Base-by-base conservation (phyloP, 2,329 filamentous ascomycete genomes). In the Penicillium corylophilum region DNA sequence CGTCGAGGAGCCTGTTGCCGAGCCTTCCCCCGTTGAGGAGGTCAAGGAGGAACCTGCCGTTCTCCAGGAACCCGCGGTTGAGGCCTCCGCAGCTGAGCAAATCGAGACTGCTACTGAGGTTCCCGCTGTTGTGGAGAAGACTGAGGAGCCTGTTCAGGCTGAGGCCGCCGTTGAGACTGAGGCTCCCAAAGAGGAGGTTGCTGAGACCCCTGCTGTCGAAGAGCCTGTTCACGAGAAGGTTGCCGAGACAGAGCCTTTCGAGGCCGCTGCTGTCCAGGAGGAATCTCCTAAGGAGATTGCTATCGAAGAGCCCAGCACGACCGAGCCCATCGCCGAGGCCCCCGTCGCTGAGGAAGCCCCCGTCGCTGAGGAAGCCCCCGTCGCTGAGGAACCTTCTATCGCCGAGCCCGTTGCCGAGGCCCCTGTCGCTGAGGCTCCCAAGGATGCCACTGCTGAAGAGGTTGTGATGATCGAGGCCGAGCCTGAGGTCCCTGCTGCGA, bases 51-150 rank as follows among this genome's bases (percentile, higher is more conserved):
- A 45, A 31, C 29, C 57, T 7, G 16, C 45, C 4, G 45, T 36
- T 5, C 40, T 46, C 4, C 45, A 46, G 15, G 48, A 55, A 35
- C 8, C 44, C 26, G 38, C 43, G 9, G 22, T 20, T 18, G 52
- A 53, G 41, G 46, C 38, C 12, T 23, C 54, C 36, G 50, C 46
- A 7, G 46, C 28, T 13, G 53, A 54, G 23, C 18, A 56, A n/a
- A 15, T 44, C 24, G 53, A 51, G 16, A 26, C 39, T 20, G 29
- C 39, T 18, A 46, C 41, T 10, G 38, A 54, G 20, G 45, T 48
- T 16, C 46, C 59, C 1, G 41, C 38, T 12, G 29, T 43, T 7
- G 51, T 54, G 31, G 33, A 22, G 12, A 44, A 50, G 41, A 20
- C 22, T 5, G 56, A 57, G 38, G 45, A 55, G 29, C 35, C 50